Base-by-base conservation (phyloP, 768 basidiomycete genomes). In the Mrakia frigida region DNA sequence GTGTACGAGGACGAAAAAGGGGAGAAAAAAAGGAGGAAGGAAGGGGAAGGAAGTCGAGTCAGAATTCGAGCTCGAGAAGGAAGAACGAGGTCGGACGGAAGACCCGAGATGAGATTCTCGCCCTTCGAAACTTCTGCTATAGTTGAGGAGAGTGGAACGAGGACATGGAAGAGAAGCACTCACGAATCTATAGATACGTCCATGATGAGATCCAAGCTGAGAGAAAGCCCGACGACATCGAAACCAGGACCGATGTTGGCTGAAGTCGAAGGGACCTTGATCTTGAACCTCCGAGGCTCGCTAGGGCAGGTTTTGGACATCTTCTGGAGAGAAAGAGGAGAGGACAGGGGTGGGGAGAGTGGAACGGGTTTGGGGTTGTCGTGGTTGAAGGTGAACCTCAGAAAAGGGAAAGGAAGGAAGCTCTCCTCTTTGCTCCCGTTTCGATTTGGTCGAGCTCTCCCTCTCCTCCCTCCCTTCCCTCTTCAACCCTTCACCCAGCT, bases 231-330 rank as follows among this genome's bases (percentile, higher is more conserved):
- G 79, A 98, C 94, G 79, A 98, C 97, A 83, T 99, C 97, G 84
- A 99, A 99, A 35, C 96, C 96, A 56, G 96, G 96, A 3, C 96
- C 96, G 81, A 99, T 94, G 86, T 99, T 99, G 79, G 96, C 96
- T 79, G 95, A 94, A 2, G 96, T 98, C n/a, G 94, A 94, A 14
- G 96, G 96, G 72, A 98, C 91, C 79, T 87, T 88, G 83, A 99
- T 93, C 52, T 85, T 87, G 84, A 94, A 84, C 65, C 18, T 11
- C 31, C 77, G 31, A 7, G 67, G 56, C 13, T 60, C 77, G 2
- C 67, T 39, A 2, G 73, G 77, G 37, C 77, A 78, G 53, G 23
- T 46, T 37, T 68, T 68, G 52, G 76, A 61, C 76, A 74, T 77
- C 9, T 37, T 52, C 2, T 16, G 4, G 67, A 16, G 31, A n/a